Evolutionary conservation across 305 asterid species (phyloP).

Genomic region (Fraxinus paxiana): DNA sequence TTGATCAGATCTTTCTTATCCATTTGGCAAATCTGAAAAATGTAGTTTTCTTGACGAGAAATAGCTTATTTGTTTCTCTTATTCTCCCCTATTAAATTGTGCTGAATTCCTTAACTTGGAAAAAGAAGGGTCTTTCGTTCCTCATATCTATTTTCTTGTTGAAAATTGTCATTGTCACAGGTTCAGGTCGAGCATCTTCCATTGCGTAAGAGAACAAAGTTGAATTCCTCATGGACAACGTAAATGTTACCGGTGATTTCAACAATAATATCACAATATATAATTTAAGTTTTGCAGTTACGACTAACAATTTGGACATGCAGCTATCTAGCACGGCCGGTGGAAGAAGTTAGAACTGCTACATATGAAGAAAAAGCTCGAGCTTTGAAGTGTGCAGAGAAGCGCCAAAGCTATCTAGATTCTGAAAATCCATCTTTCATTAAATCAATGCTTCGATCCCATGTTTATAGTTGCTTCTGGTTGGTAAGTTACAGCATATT

Average conservation of each 20-base stretch:
- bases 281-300: background rate
- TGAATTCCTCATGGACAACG: constrained; percentile 47
- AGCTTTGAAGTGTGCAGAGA: constrained; percentile 37
- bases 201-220: constrained; percentile 32
- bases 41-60: background rate
- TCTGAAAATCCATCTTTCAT: constrained; percentile 40
- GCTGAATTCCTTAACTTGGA: background rate
- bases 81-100: background rate
- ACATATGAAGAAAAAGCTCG: constrained; percentile 35
- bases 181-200: constrained; percentile 32
- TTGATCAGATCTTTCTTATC: background rate
- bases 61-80: background rate
- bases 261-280: background rate
- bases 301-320: background rate
- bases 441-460: constrained; percentile 67
- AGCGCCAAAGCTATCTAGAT: constrained; percentile 35
- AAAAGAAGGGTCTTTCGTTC: background rate
- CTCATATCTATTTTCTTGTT: background rate
- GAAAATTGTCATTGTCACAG: constrained; percentile 16
- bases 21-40: background rate
- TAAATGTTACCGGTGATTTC: constrained; percentile 1
- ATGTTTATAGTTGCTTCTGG: constrained; percentile 91
- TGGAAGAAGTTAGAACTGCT: constrained; percentile 42
- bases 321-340: constrained; percentile 49
- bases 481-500: constrained; percentile 49